phyloP scores from a whole-genome alignment of 805 yeast species.

The Ogataea thermomethanolica region DNA sequence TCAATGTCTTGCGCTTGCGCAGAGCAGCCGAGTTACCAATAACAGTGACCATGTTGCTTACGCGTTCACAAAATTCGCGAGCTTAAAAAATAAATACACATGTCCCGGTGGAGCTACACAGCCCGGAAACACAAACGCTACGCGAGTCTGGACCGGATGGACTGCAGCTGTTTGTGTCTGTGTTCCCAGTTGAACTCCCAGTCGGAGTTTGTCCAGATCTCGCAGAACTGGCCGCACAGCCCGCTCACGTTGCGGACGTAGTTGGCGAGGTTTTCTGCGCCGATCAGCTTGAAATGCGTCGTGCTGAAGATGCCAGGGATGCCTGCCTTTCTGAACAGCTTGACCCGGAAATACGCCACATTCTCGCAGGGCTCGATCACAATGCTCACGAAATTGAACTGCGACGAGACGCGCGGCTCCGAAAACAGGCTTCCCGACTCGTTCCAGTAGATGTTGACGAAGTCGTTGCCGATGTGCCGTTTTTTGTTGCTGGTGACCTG shows the following conservation, averaged over 20 bases:
- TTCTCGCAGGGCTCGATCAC: conserved; percentile 57
- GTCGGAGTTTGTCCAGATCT: conserved; percentile 65
- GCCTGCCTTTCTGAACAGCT: conserved; percentile 60
- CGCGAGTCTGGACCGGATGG: conserved; percentile 7
- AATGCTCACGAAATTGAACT: conserved; percentile 78
- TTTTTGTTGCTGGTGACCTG: conserved; percentile 53
- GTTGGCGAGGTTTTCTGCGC: conserved; percentile 54
- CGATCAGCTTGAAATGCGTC: conserved; percentile 67
- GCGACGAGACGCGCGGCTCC: conserved; percentile 61
- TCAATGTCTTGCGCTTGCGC: conserved; percentile 74
- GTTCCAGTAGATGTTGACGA: conserved; percentile 76
- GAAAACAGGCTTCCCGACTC: conserved; percentile 68
- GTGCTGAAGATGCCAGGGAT: conserved; percentile 77
- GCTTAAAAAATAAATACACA: conserved; percentile 2
- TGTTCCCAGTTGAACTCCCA: conserved; percentile 66
- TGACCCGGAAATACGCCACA: conserved; percentile 50
- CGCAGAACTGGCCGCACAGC: conserved; percentile 68
- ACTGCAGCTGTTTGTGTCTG: conserved; percentile 53
- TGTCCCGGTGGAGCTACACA: not conserved
- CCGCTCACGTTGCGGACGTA: conserved; percentile 66
- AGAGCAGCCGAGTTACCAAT: conserved; percentile 26
- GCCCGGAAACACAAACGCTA: conserved; percentile 1
- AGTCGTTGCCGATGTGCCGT: conserved; percentile 82
- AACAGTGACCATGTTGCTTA: conserved; percentile 15
- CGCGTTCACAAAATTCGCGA: conserved; percentile 8